These are phyloP conservation scores for Citrus maxima DNA, from an alignment of 345 rosid genomes.

Conservation along the genomic window DNA sequence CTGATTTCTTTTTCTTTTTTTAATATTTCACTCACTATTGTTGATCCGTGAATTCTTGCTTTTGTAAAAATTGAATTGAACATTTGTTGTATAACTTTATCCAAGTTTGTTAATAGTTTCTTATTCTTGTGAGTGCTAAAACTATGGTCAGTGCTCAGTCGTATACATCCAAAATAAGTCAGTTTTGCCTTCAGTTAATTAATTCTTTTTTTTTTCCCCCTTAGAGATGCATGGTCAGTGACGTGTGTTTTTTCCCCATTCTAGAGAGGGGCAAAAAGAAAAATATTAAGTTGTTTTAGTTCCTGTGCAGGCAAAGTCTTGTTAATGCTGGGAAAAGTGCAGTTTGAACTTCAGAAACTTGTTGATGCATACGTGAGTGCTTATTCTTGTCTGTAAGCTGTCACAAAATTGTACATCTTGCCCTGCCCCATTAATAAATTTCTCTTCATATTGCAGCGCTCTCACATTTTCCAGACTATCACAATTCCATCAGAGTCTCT, in stretches of 20 bases:
- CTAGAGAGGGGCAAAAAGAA: background rate
- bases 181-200: background rate
- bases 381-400: constrained; percentile 3
- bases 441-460: constrained; percentile 56
- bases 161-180: too few species aligned
- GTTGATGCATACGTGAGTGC: constrained; percentile 86
- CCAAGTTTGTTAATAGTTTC: background rate
- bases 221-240: background rate
- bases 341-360: constrained; percentile 79
- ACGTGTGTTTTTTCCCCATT: background rate
- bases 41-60: background rate
- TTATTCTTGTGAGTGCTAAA: background rate
- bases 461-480: constrained; percentile 79
- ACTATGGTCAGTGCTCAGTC: background rate
- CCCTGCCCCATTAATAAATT: constrained; percentile 13
- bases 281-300: constrained; percentile 10
- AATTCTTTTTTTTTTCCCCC: background rate
- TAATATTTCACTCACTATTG: background rate
- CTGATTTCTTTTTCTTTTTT: too few species aligned
- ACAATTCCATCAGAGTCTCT: constrained; percentile 90
- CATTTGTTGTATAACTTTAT: background rate
- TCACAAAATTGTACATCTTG: constrained; percentile 4
- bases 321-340: constrained; percentile 83
- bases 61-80: background rate
- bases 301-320: constrained; percentile 65